Percentiles rank a stretch among this genome's conserved stretches.
These are phyloP conservation scores for Teratosphaeria nubilosa DNA, from an alignment of 2,329 filamentous ascomycete genomes.

Conservation along the genomic window DNA sequence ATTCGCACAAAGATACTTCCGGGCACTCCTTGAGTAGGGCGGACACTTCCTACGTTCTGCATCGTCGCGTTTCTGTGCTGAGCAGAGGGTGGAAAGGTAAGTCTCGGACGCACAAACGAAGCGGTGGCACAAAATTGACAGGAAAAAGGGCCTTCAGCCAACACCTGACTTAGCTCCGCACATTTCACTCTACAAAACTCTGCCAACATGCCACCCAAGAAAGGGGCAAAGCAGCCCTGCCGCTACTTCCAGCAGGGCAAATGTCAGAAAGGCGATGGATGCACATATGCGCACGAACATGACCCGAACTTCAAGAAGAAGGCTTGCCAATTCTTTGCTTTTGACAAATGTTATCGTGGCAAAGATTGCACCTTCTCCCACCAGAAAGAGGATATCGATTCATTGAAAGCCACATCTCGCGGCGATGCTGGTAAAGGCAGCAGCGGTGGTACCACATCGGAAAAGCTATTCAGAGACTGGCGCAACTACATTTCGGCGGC, in stretches of 20 bases:
- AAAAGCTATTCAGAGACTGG: slow-evolving; percentile 4
- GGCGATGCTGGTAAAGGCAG: not conserved
- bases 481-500: slow-evolving; percentile 9
- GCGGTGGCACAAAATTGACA: not conserved
- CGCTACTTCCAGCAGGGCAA: slow-evolving; percentile 45
- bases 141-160: not conserved
- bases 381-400: not conserved
- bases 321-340: not conserved
- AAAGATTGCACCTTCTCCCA: slow-evolving; percentile 10
- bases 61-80: not conserved
- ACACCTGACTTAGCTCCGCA: not conserved
- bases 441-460: not conserved
- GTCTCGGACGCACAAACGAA: not conserved
- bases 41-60: not conserved
- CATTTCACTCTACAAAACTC: not conserved
- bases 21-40: not conserved
- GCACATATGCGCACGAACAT: slow-evolving; percentile 22
- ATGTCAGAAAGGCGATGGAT: slow-evolving; percentile 37
- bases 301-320: slow-evolving; percentile 6
- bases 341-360: slow-evolving; percentile 2
- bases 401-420: not conserved
- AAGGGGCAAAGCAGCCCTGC: slow-evolving; percentile 24
- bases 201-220: not conserved
- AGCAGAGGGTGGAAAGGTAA: not conserved
- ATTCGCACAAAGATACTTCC: not conserved